Conservation (phyloP, 2,329 filamentous ascomycete genomes). For the Monosporascus ibericus region DNA sequence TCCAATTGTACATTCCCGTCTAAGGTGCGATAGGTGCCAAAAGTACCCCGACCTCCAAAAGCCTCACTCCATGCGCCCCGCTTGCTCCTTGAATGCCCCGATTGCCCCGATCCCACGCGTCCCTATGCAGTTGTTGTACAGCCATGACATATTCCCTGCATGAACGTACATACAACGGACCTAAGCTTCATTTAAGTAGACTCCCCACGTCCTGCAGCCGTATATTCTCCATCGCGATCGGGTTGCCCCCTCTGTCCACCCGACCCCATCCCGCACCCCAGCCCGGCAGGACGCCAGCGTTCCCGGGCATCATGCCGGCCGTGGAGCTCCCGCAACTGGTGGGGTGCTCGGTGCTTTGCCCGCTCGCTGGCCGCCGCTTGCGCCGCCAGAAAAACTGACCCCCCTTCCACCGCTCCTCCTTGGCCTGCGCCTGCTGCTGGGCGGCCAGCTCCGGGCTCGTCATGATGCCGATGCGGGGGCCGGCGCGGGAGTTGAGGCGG, state of each 20-base stretch:
- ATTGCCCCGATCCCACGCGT: too few species aligned
- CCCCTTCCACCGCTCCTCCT: conserved; percentile 11
- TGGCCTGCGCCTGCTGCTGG: conserved; percentile 14
- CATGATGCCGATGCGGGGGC: conserved; percentile 35
- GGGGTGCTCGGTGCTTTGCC: conserved; percentile 6
- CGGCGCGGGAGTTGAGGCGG: conserved; percentile 18
- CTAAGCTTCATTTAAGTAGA: conserved; percentile 17
- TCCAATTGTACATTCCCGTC: too few species aligned
- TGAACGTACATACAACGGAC: conserved; percentile 1
- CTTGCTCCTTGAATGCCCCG: too few species aligned
- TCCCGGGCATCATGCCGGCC: conserved; percentile 9
- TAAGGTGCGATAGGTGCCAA: too few species aligned
- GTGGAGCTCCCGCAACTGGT: conserved; percentile 22
- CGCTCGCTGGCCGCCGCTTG: conserved; percentile 1
- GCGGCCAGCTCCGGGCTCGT: conserved; percentile 33
- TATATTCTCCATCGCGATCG: conserved; percentile 27
- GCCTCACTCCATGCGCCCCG: too few species aligned
- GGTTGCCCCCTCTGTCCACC: conserved; percentile 26
- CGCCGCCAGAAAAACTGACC: conserved; percentile 15
- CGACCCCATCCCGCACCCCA: conserved; percentile 36
- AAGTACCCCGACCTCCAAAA: too few species aligned
- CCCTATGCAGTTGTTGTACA: too few species aligned
- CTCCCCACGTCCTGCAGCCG: conserved; percentile 31
- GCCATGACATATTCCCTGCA: too few species aligned
- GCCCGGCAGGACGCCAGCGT: conserved; percentile 24